phyloP scores from a whole-genome alignment of 768 basidiomycete species.

The Leccinellum rugosiceps region DNA sequence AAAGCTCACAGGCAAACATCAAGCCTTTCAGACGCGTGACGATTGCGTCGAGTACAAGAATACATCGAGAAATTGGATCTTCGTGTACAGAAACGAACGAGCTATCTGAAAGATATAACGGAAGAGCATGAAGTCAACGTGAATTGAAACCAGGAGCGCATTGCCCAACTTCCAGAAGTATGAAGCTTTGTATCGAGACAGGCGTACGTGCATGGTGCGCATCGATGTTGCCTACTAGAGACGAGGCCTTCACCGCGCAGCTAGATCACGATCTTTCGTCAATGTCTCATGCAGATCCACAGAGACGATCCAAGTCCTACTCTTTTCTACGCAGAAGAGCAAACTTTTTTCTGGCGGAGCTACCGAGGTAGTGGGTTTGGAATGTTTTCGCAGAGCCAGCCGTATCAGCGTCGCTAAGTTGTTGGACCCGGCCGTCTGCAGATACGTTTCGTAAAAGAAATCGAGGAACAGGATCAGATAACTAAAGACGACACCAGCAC shows the following conservation, averaged over 20 bases:
- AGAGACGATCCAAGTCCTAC: background rate
- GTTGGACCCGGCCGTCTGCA: slow-evolving; percentile 1
- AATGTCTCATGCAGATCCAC: background rate
- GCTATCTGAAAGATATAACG: background rate
- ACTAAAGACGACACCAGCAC: slow-evolving; percentile 11
- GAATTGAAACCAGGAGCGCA: background rate
- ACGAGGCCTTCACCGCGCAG: background rate
- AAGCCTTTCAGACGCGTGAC: background rate
- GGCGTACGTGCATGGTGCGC: background rate
- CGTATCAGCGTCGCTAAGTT: background rate
- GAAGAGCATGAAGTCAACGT: background rate
- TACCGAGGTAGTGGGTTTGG: background rate
- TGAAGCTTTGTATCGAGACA: background rate
- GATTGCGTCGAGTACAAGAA: background rate
- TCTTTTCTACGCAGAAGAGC: background rate
- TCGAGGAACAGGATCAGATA: slow-evolving; percentile 21
- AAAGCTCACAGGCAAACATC: too few species aligned
- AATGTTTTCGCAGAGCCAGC: background rate
- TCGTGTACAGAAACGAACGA: background rate
- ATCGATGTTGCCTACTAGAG: background rate
- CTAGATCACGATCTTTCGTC: background rate
- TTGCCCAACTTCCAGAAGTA: background rate
- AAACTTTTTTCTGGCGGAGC: background rate
- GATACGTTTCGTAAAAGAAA: slow-evolving; percentile 21
- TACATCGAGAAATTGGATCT: background rate